These are phyloP conservation scores for Eucommia ulmoides DNA, from an alignment of 257 asterid species.

Conservation along the genomic window DNA sequence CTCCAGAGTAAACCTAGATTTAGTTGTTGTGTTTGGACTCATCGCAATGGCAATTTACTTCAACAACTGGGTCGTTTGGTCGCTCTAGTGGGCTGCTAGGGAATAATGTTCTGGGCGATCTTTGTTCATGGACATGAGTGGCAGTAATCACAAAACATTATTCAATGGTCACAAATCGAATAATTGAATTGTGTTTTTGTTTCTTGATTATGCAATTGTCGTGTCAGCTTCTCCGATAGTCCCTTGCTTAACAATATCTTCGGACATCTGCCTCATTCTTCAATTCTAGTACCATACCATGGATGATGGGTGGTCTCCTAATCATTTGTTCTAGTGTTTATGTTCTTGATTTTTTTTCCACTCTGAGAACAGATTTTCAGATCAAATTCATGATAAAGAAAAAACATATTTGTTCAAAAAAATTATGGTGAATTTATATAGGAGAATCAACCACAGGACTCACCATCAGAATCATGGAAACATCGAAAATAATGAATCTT, in stretches of 20 bases:
- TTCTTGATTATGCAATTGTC: no score
- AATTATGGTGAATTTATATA: neutral
- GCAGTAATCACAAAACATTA: slow-evolving; percentile 2
- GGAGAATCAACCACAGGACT: slow-evolving; percentile 39
- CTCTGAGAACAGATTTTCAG: no score
- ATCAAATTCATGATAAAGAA: neutral
- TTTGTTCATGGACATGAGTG: slow-evolving; percentile 43
- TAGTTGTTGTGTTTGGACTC: slow-evolving; percentile 13
- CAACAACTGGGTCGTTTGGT: slow-evolving; percentile 29
- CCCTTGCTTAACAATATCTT: slow-evolving; percentile 15
- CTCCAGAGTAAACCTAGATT: no score
- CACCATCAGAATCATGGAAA: slow-evolving; percentile 41
- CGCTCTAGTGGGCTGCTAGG: slow-evolving; percentile 31
- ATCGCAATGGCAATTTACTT: slow-evolving; percentile 18
- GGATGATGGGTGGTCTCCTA: slow-evolving; percentile 43
- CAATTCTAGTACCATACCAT: slow-evolving; percentile 35
- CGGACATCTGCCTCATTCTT: slow-evolving; percentile 34
- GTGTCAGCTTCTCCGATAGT: slow-evolving; percentile 30
- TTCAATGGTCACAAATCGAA: neutral
- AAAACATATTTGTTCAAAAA: neutral
- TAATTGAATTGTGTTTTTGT: neutral
- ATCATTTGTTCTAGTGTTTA: no score
- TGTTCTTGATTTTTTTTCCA: no score
- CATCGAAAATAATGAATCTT: slow-evolving; percentile 33
- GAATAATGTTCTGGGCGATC: slow-evolving; percentile 39